These are phyloP conservation scores for Zelopaecilomyces penicillatus DNA, from an alignment of 2,329 filamentous ascomycete species.

Conservation along the genomic window DNA sequence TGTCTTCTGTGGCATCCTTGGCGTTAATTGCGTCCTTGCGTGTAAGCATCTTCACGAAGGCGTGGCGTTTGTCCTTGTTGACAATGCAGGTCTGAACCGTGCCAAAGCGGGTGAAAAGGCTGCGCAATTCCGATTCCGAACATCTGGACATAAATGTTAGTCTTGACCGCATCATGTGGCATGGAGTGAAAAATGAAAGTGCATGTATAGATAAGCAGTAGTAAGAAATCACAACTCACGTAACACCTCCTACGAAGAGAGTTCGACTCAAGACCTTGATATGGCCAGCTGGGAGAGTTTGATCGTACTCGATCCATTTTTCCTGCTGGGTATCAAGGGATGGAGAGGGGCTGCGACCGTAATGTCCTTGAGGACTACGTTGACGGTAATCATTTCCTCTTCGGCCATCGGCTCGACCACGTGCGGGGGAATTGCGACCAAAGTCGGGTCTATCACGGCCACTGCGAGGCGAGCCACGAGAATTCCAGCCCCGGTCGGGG, in stretches of 20 bases:
- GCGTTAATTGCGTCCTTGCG: conserved; percentile 76
- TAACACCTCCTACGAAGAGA: conserved; percentile 92
- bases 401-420: conserved; percentile 38
- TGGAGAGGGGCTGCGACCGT: conserved; percentile 55
- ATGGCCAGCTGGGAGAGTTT: conserved; percentile 59
- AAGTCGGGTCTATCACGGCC: conserved; percentile 63
- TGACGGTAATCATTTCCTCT: conserved; percentile 71
- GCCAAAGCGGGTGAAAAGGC: conserved; percentile 73
- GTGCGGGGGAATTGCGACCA: conserved; percentile 58
- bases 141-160: conserved; percentile 38
- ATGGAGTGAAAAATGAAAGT: not conserved
- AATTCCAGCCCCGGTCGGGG: conserved; percentile 64
- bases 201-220: not conserved
- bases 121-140: conserved; percentile 72
- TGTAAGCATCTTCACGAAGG: conserved; percentile 97
- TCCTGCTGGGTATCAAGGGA: conserved; percentile 26
- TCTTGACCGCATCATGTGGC: conserved; percentile 15
- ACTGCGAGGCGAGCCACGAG: conserved; percentile 55
- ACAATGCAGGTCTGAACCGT: conserved; percentile 95
- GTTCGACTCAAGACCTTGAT: conserved; percentile 95
- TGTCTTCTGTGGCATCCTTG: conserved; percentile 79
- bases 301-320: conserved; percentile 78
- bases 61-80: conserved; percentile 95
- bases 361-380: conserved; percentile 68
- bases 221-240: conserved; percentile 43